Conservation (phyloP, 164 flowering plant genomes). For the Paratinospora sagittata region DNA sequence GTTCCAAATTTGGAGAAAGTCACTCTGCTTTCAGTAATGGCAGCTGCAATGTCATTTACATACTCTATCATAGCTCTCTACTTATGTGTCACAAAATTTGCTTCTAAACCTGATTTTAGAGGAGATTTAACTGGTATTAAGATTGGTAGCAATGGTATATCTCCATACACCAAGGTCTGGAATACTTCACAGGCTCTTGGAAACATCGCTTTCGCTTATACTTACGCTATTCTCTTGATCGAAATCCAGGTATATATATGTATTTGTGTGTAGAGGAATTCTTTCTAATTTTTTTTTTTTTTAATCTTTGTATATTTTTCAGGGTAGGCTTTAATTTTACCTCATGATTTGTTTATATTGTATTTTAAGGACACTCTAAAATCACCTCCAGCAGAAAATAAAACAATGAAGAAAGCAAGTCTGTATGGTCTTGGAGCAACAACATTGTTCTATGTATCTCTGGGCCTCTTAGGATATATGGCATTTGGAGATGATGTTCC, state of each 20-base stretch:
- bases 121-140: conserved; percentile 25
- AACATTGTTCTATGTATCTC: conserved; percentile 20
- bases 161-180: conserved; percentile 28
- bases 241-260: conserved; percentile 36
- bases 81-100: conserved; percentile 22
- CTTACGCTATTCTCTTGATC: conserved; percentile 29
- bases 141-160: conserved; percentile 8
- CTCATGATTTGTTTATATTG: too few relatives aligned
- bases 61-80: conserved; percentile 26
- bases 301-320: too few relatives aligned
- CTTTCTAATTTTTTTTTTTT: too few relatives aligned
- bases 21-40: conserved; percentile 30
- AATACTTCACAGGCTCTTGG: conserved; percentile 35
- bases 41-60: conserved; percentile 30
- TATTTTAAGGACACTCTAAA: conserved; percentile 31
- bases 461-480: conserved; percentile 28
- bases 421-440: conserved; percentile 23
- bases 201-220: conserved; percentile 42
- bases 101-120: conserved; percentile 19
- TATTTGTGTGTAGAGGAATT: too few relatives aligned
- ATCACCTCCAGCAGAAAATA: conserved; percentile 37
- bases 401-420: conserved; percentile 32
- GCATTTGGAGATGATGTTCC: conserved; percentile 31
- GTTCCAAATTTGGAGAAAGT: conserved; percentile 39
- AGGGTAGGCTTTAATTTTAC: too few relatives aligned